Evolutionary conservation across 768 basidiomycete species (phyloP).

Genomic region (Amanita polypyramis): DNA sequence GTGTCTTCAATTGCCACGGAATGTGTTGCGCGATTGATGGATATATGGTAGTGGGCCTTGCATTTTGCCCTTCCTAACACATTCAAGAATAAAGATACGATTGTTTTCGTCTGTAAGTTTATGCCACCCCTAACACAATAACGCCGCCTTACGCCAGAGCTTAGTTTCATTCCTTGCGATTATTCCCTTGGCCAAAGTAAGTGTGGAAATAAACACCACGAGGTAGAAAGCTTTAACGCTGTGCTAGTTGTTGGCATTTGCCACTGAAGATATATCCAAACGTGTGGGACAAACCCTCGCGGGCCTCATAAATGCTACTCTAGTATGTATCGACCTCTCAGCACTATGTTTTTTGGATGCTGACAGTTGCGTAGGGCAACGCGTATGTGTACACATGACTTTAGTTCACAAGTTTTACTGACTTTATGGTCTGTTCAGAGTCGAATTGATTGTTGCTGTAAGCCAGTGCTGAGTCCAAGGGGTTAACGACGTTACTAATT

Average conservation of each 20-base stretch:
- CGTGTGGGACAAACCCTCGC: constrained; percentile 79
- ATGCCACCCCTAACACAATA: neutral
- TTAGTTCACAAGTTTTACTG: constrained; percentile 16
- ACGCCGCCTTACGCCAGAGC: constrained; percentile 1
- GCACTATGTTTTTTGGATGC: neutral
- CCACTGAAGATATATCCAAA: constrained; percentile 76
- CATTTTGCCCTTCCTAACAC: constrained; percentile 42
- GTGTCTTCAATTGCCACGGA: neutral
- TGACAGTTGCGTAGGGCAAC: constrained; percentile 29
- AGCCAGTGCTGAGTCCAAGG: constrained; percentile 17
- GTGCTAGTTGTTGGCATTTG: constrained; percentile 62
- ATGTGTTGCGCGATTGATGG: neutral
- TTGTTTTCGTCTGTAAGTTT: constrained; percentile 65
- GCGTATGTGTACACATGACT: constrained; percentile 23
- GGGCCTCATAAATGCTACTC: constrained; percentile 77
- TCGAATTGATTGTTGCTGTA: constrained; percentile 72
- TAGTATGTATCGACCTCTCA: constrained; percentile 31
- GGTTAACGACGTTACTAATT: neutral
- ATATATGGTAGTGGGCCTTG: constrained; percentile 50
- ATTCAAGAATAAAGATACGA: constrained; percentile 33
- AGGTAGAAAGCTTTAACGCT: neutral
- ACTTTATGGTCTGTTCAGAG: constrained; percentile 23
- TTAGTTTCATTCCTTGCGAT: constrained; percentile 74
- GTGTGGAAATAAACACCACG: neutral
- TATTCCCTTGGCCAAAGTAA: constrained; percentile 73